Conservation (phyloP, 2,329 filamentous ascomycete species). For the Colletotrichum tofieldiae region DNA sequence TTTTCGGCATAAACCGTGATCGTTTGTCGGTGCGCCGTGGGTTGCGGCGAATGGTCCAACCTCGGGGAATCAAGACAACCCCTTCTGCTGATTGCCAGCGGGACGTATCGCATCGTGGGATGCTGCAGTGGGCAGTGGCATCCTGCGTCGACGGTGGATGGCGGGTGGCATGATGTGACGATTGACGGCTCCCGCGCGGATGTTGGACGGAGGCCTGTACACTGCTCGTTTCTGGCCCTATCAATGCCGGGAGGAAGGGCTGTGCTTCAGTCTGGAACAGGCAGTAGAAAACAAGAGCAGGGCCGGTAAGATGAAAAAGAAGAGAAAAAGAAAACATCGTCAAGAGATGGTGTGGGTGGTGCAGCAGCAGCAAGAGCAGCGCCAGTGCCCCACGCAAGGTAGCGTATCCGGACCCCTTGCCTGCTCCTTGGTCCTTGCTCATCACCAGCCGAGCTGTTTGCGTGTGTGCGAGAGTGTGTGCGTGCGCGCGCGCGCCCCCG, state of each 20-base stretch:
- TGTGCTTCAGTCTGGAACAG: neutral
- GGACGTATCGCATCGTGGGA: neutral
- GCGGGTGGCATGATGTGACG: neutral
- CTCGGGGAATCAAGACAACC: neutral
- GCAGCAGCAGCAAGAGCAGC: neutral
- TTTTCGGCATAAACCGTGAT: neutral
- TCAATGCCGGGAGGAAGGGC: neutral
- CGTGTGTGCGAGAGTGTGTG: neutral
- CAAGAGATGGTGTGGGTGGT: slow-evolving; percentile 9
- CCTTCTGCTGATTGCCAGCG: neutral
- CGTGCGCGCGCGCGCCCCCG: neutral
- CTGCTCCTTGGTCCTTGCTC: neutral
- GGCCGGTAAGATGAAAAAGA: neutral
- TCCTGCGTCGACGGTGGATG: neutral
- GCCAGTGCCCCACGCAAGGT: slow-evolving; percentile 14
- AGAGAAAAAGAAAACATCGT: slow-evolving; percentile 16
- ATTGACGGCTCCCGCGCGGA: neutral
- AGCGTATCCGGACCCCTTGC: neutral
- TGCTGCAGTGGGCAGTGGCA: neutral
- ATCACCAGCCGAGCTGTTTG: neutral
- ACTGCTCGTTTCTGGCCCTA: slow-evolving; percentile 3
- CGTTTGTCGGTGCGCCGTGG: neutral
- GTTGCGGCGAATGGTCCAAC: neutral
- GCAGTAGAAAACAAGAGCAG: neutral
- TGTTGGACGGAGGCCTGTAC: neutral